Conservation (phyloP, 2,329 filamentous ascomycete genomes). For the Penicillium vulpinum region DNA sequence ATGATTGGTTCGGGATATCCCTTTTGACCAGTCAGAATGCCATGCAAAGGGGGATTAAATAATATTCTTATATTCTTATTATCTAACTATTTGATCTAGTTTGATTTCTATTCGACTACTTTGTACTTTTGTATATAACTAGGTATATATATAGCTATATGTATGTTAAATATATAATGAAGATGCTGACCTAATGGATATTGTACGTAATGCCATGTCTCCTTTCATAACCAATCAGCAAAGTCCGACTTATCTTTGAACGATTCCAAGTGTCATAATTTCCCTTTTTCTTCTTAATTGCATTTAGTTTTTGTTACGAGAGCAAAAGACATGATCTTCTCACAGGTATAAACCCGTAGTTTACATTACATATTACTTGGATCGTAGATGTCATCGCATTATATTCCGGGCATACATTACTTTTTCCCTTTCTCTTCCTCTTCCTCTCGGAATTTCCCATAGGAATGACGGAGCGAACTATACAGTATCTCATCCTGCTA, state of each 20-base stretch:
- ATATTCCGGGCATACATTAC: neutral
- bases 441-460: no score
- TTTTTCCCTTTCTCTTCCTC: neutral
- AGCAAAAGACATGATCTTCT: conserved; percentile 26
- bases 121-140: no score
- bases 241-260: conserved; percentile 32
- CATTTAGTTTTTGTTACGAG: conserved; percentile 27
- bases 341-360: no score
- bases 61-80: no score
- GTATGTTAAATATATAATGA: no score
- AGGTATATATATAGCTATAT: no score
- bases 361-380: conserved; percentile 8
- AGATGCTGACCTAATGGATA: conserved; percentile 13
- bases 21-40: neutral
- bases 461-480: conserved; percentile 35
- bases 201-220: conserved; percentile 37
- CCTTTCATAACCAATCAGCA: conserved; percentile 33
- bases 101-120: no score
- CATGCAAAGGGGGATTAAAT: no score
- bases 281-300: neutral
- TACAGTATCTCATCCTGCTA: conserved; percentile 31
- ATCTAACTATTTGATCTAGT: conserved; percentile 5
- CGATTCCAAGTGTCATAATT: conserved; percentile 24
- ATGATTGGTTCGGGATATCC: conserved; percentile 24
- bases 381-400: conserved; percentile 25